Percentiles rank a stretch among this genome's conserved stretches.
Conservation (phyloP, 139 green algal genomes). For the Nannochloris sp. region DNA sequence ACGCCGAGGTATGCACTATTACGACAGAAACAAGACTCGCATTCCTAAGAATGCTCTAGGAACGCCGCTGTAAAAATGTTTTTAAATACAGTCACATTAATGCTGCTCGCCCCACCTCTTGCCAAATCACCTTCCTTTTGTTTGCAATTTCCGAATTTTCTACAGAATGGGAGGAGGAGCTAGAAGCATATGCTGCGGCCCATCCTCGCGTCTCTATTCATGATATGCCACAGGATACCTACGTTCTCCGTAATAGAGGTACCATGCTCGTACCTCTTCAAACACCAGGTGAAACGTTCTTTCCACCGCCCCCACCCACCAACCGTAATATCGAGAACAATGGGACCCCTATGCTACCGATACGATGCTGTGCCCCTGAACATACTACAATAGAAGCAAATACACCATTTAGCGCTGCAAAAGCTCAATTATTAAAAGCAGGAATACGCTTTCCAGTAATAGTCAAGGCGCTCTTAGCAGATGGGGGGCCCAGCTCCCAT, state of each 20-base stretch:
- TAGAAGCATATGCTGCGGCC: slow-evolving; percentile 42
- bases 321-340: no score
- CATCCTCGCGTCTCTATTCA: slow-evolving; percentile 43
- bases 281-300: background rate
- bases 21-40: background rate
- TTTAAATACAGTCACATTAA: no score
- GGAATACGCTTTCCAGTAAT: slow-evolving; percentile 59
- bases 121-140: background rate
- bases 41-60: no score
- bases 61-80: no score
- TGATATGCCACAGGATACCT: slow-evolving; percentile 13
- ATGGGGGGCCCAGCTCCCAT: slow-evolving; percentile 70
- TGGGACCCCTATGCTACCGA: no score
- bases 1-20: slow-evolving; percentile 35
- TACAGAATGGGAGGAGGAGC: slow-evolving; percentile 57
- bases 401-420: slow-evolving; percentile 12
- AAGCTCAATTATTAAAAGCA: slow-evolving; percentile 10
- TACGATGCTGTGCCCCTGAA: slow-evolving; percentile 8
- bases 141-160: background rate
- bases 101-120: background rate
- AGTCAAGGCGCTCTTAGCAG: slow-evolving; percentile 74
- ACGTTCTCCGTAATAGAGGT: slow-evolving; percentile 20
- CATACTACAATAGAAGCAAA: slow-evolving; percentile 11
- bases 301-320: no score
- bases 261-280: slow-evolving; percentile 18